phyloP scores from a whole-genome alignment of 1,139 yeast species.

The Blastobotrys serpentis region DNA sequence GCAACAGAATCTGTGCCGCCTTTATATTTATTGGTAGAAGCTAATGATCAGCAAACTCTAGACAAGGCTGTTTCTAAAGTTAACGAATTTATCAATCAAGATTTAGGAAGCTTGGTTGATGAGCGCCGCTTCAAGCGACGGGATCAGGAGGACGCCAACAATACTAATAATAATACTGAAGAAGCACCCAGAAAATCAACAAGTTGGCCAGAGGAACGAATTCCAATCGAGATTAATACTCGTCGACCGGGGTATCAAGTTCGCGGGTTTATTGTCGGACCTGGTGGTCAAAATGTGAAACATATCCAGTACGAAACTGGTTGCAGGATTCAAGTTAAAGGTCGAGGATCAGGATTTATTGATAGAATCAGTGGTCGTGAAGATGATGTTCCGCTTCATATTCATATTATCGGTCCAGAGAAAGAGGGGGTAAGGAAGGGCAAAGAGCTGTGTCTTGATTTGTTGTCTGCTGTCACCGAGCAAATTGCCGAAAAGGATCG shows the following conservation, averaged over 20 bases:
- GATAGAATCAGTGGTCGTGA: conserved; percentile 38
- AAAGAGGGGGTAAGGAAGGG: conserved; percentile 34
- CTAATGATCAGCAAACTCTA: conserved; percentile 32
- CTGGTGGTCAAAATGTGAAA: conserved; percentile 41
- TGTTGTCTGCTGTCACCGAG: conserved; percentile 36
- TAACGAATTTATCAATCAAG: conserved; percentile 36
- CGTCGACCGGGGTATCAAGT: conserved; percentile 29
- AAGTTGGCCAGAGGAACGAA: conserved; percentile 30
- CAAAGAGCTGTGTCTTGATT: conserved; percentile 36
- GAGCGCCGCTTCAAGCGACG: conserved; percentile 31
- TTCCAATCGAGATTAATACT: conserved; percentile 30
- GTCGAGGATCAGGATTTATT: conserved; percentile 40
- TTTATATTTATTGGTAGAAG: conserved; percentile 37
- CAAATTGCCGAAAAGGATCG: conserved; percentile 24
- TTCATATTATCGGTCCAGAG: conserved; percentile 36
- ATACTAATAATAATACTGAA: conserved; percentile 7
- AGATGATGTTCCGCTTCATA: conserved; percentile 37
- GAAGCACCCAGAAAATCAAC: conserved; percentile 11
- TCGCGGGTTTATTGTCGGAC: conserved; percentile 39
- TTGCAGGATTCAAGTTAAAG: conserved; percentile 39
- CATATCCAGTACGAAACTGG: conserved; percentile 40
- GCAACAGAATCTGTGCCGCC: conserved; percentile 41
- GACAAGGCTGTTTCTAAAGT: conserved; percentile 36
- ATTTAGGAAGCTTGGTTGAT: conserved; percentile 37
- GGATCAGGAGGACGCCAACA: conserved; percentile 7